Evolutionary conservation across 1,284 basidiomycete species (phyloP).

Genomic region (Gymnopus androsaceus): DNA sequence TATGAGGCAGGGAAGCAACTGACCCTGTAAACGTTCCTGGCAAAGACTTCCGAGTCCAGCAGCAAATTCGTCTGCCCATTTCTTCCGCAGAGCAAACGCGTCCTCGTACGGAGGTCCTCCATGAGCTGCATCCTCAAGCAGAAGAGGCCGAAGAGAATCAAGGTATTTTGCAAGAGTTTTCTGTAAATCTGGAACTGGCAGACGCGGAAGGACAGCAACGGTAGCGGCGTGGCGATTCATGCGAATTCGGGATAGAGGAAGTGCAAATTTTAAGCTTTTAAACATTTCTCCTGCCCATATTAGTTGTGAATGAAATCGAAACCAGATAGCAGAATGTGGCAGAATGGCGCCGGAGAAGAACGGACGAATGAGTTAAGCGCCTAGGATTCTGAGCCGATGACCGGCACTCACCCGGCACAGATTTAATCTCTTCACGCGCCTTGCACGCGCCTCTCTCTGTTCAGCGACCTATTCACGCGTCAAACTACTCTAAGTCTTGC

Average conservation of each 20-base stretch:
- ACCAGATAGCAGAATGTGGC: no score
- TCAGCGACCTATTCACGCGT: no score
- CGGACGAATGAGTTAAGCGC: no score
- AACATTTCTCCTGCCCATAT: neutral
- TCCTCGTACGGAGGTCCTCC: conserved; percentile 55
- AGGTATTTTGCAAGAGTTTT: conserved; percentile 82
- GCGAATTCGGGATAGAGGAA: neutral
- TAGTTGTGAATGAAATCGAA: neutral
- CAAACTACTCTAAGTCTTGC: no score
- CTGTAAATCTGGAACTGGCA: conserved; percentile 85
- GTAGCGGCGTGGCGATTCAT: neutral
- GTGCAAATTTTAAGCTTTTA: neutral
- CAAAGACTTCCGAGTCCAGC: conserved; percentile 69
- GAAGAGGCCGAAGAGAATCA: conserved; percentile 77
- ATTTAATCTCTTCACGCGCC: no score
- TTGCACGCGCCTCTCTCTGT: no score
- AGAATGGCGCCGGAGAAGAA: no score
- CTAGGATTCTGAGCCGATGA: no score
- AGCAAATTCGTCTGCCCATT: conserved; percentile 76
- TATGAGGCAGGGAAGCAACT: conserved; percentile 27
- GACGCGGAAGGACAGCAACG: conserved; percentile 45
- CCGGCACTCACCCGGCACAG: no score
- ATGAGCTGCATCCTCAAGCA: conserved; percentile 72
- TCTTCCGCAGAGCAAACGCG: conserved; percentile 61
- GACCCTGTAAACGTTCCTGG: conserved; percentile 83